Conservation (phyloP, 495 filamentous ascomycete species). For the Aspergillus steynii region DNA sequence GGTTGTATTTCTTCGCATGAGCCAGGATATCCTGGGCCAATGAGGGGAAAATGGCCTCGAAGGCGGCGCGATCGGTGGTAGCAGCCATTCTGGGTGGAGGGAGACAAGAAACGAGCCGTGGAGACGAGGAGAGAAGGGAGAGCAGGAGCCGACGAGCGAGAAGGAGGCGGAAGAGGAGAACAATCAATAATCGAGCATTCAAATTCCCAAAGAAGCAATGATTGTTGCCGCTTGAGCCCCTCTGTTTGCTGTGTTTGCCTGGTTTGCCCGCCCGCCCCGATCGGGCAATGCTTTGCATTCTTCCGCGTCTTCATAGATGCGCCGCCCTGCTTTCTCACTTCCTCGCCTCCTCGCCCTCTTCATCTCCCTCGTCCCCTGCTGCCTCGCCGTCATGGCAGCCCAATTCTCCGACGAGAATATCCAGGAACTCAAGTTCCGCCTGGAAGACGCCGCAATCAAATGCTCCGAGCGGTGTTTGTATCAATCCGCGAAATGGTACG, state of each 20-base stretch:
- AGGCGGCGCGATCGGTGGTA: slow-evolving; percentile 75
- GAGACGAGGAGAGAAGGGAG: slow-evolving; percentile 1
- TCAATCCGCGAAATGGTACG: slow-evolving; percentile 94
- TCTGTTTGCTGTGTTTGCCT: slow-evolving; percentile 32
- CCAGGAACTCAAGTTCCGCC: slow-evolving; percentile 56
- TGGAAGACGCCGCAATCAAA: slow-evolving; percentile 82
- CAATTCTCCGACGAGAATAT: slow-evolving; percentile 42
- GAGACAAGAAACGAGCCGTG: background rate
- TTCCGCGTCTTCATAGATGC: slow-evolving; percentile 3
- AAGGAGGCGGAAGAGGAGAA: background rate
- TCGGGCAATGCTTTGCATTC: slow-evolving; percentile 16
- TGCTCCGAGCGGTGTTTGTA: slow-evolving; percentile 96
- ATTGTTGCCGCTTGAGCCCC: slow-evolving; percentile 8
- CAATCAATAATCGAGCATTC: background rate
- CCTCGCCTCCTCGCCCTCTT: background rate
- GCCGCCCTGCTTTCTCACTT: background rate
- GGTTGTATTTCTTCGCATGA: slow-evolving; percentile 73
- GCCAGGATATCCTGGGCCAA: slow-evolving; percentile 74
- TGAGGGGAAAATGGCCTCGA: slow-evolving; percentile 84
- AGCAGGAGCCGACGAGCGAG: background rate
- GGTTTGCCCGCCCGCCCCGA: slow-evolving; percentile 29
- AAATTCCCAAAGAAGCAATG: background rate
- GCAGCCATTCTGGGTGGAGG: slow-evolving; percentile 53
- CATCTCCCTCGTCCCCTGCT: slow-evolving; percentile 2
- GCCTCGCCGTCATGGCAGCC: slow-evolving; percentile 30